Conservation (phyloP, 2,329 filamentous ascomycete genomes). For the Trichoderma endophyticum region DNA sequence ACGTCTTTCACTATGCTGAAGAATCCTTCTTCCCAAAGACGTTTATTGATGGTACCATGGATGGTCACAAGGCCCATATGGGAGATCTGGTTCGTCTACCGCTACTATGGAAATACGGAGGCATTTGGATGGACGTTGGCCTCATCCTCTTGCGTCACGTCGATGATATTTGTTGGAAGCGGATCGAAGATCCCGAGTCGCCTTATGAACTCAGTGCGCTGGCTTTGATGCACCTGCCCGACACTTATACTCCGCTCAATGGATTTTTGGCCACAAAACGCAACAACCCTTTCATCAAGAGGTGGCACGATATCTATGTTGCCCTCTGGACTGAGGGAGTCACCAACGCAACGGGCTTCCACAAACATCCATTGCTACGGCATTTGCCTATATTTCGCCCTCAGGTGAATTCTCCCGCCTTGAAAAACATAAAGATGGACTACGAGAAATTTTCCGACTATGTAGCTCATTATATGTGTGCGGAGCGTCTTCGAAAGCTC, state of each 20-base stretch:
- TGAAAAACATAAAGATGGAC: slow-evolving; percentile 7
- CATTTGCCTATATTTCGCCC: not conserved
- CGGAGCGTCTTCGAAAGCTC: slow-evolving; percentile 32
- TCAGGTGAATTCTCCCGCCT: not conserved
- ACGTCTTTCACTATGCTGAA: slow-evolving; percentile 36
- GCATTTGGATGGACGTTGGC: slow-evolving; percentile 43
- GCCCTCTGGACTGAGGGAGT: slow-evolving; percentile 35
- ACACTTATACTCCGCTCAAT: slow-evolving; percentile 30
- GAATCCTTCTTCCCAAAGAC: slow-evolving; percentile 37
- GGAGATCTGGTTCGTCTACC: slow-evolving; percentile 47
- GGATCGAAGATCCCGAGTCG: slow-evolving; percentile 34
- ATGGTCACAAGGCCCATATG: slow-evolving; percentile 43
- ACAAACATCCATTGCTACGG: slow-evolving; percentile 30
- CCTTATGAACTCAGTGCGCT: slow-evolving; percentile 30
- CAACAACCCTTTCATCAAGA: slow-evolving; percentile 42
- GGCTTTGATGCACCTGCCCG: not conserved
- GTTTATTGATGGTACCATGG: slow-evolving; percentile 43
- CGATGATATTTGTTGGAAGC: slow-evolving; percentile 42
- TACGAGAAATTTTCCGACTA: slow-evolving; percentile 27
- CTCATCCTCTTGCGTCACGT: slow-evolving; percentile 40
- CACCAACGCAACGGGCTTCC: slow-evolving; percentile 31
- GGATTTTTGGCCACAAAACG: slow-evolving; percentile 43
- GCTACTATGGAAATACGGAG: slow-evolving; percentile 40
- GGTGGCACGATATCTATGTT: slow-evolving; percentile 39
- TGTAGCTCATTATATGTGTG: slow-evolving; percentile 30